Evolutionary conservation across 345 rosid species (phyloP), one percentile per base, ranked within the genome.

Genomic region (Salix suchowensis): DNA sequence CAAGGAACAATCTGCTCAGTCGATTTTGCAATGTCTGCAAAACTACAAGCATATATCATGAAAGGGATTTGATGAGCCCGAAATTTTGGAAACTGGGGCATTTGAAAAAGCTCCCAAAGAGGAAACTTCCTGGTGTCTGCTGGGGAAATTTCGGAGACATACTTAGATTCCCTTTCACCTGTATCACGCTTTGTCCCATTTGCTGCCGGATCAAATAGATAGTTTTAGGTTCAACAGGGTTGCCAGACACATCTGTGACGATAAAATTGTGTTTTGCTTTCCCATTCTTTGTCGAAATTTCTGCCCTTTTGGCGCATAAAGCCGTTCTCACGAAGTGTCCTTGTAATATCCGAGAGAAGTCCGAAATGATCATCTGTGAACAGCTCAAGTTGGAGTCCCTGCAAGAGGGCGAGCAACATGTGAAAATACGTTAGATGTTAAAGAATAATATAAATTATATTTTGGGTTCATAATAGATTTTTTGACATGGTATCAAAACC

Each of bases 291-390:
- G 89, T 88, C 4, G 85, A 82, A 46, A 90, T 84, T 77, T 88
- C 85, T 24, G 94, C 94, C 77, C 91, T 86, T 73, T 15, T 87
- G 74, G 89, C 80, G 69, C 80, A 84, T 62, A 88, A 71, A 37
- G n/a, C 94, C 78, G 62, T 88, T 88, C 75, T 90, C 92, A 0
- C 94, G 87, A 70, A 90, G 82, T 69, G 88, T 78, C 70, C 92
- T 82, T 23, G 92, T 90, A 61, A 86, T 82, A 54, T 88, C 88
- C 0, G 90, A 87, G 15, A 88, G 88, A 66, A 90, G 92, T 55
- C 94, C 92, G 62, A 72, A 70, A 3, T 89, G 76, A 76, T 88
- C 90, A 32, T 78, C 85, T 4, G 88, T 85, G 87, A 82, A 84
- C 65, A 90, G 30, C 77, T 88, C 92, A 46, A 90, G 82, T 78